Evolutionary conservation across 495 filamentous ascomycete genomes (phyloP), one percentile per base, ranked within the genome.

Genomic region (Penicillium goetzii): DNA sequence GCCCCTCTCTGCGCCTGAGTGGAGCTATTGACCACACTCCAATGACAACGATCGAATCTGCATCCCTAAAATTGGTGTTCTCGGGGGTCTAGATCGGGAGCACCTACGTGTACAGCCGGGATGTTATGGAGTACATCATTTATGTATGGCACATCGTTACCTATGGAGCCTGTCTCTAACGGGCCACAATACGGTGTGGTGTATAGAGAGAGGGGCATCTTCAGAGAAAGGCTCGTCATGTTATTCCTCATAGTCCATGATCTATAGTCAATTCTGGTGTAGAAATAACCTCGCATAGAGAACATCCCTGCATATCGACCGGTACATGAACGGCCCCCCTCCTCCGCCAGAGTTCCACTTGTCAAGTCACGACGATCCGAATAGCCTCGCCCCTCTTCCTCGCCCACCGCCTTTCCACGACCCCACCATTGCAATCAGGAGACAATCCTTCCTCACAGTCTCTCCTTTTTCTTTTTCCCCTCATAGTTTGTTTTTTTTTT

Each of bases 401-500:
- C 82, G 56, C 82, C 81, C 59, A 78, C 71, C 34, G 81, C 83
- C 71, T 80, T 78, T 68, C 83, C 81, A 56, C 17, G 73, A 63
- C 86, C 85, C 67, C 73, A 68, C 73, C 64, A 73, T 38, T 30
- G 30, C 50, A 61, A 56, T 71, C 70, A 69, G 65, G 68, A 67
- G 68, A 63, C 63, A 33, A 58, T 36, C 63, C 56, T 45, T 40
- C 28, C 33, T 15, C 25, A 32, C 57, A 59, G 32, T 60, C 53
- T 58, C 43, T 40, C 43, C 56, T 62, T 59, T 40, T 53, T 61
- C n/a, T 26, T 40, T 51, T 36, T 62, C 34, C 41, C 33, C 59
- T 49, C 57, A 49, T 54, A 32, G 30, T 30, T 19, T 28, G 43
- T 52, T 33, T 53, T 53, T 53, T 4, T 34, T 53, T 53, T 4